These are phyloP conservation scores for Buxus sempervirens DNA, from an alignment of 164 flowering plant genomes.

Conservation along the genomic window DNA sequence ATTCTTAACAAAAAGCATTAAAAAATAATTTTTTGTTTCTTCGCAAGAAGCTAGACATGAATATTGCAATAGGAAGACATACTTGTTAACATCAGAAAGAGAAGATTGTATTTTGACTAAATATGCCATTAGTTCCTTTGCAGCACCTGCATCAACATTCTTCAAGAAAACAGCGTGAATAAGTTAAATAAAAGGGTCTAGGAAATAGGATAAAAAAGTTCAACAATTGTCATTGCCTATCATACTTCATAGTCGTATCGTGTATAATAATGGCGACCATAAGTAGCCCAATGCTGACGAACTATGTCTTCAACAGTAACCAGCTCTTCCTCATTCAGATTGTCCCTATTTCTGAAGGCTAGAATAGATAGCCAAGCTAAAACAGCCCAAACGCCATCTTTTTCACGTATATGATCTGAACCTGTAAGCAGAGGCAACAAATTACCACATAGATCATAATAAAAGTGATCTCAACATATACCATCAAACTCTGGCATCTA, in stretches of 20 bases:
- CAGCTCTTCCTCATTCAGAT: slow-evolving; percentile 64
- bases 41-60: not conserved
- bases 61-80: slow-evolving; percentile 8
- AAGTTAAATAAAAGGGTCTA: slow-evolving; percentile 9
- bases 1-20: not conserved
- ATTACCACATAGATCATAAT: not conserved
- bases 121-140: slow-evolving; percentile 89
- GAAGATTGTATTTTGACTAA: slow-evolving; percentile 84
- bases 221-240: not conserved
- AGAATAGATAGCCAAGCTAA: slow-evolving; percentile 96
- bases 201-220: not conserved
- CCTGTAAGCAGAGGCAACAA: slow-evolving; percentile 38
- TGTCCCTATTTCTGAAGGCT: slow-evolving; percentile 77
- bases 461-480: not conserved
- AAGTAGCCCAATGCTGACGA: slow-evolving; percentile 82
- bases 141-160: slow-evolving; percentile 96
- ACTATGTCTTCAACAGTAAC: slow-evolving; percentile 95
- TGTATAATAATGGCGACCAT: slow-evolving; percentile 94
- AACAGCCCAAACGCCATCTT: slow-evolving; percentile 99
- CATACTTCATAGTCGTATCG: slow-evolving; percentile 96
- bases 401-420: slow-evolving; percentile 96
- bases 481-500: not conserved
- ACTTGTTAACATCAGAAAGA: slow-evolving; percentile 77
- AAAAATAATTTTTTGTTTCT: not conserved
- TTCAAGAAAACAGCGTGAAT: slow-evolving; percentile 29